These are phyloP conservation scores for Juncus effusus DNA, from an alignment of 176 grass and related monocot species.

Conservation along the genomic window DNA sequence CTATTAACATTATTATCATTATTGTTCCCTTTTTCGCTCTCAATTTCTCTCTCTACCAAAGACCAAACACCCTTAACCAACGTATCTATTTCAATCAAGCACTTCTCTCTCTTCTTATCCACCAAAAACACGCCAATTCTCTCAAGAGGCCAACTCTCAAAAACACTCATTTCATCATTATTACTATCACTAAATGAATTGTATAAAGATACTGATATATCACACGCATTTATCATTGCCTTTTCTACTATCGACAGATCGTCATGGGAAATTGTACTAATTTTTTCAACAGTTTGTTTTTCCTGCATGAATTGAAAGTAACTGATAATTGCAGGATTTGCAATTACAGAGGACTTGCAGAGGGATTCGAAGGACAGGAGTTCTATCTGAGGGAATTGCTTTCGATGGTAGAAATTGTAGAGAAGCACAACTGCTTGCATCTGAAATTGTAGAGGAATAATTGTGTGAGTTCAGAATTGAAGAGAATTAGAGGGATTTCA, in stretches of 20 bases:
- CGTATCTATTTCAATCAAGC: constrained; percentile 44
- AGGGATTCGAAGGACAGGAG: constrained; percentile 34
- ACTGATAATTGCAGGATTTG: constrained; percentile 23
- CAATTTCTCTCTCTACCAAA: constrained; percentile 49
- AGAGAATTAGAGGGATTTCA: no score
- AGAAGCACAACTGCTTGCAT: constrained; percentile 59
- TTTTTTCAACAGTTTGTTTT: constrained; percentile 10
- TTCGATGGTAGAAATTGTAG: constrained; percentile 78
- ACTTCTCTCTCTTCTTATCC: constrained; percentile 34
- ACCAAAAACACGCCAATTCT: constrained; percentile 56
- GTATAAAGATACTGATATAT: constrained; percentile 43
- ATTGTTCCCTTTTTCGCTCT: constrained; percentile 8
- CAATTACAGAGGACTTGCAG: constrained; percentile 28
- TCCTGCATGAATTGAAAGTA: constrained; percentile 19
- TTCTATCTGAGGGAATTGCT: constrained; percentile 39
- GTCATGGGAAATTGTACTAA: not conserved
- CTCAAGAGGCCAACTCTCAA: constrained; percentile 43
- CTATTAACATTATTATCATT: not conserved
- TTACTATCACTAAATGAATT: not conserved
- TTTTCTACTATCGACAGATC: constrained; percentile 40
- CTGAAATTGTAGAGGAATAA: constrained; percentile 34
- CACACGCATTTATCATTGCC: constrained; percentile 38
- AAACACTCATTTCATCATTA: constrained; percentile 18
- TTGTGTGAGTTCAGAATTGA: no score
- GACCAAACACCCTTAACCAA: constrained; percentile 47